phyloP scores from a whole-genome alignment of 441 rosid genomes.

The Flueggea neowawraea region DNA sequence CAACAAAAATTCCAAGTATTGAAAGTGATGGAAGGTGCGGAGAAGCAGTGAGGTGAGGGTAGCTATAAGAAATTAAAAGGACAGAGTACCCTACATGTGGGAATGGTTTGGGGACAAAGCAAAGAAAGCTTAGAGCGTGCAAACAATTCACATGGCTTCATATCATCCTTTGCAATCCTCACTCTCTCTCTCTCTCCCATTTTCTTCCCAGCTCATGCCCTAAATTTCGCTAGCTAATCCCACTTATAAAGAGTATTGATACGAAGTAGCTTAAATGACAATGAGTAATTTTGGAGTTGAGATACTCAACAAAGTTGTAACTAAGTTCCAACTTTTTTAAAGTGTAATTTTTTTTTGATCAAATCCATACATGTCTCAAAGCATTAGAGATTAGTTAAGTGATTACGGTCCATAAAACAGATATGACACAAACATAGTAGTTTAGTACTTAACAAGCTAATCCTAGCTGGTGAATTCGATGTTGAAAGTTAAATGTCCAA shows the following conservation, averaged over 20 bases:
- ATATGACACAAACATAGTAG: too few relatives aligned
- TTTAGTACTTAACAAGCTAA: too few relatives aligned
- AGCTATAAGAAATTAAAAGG: constrained; percentile 8
- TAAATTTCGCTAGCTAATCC: constrained; percentile 23
- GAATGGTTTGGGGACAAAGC: constrained; percentile 68
- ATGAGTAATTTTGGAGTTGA: neutral
- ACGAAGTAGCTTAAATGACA: constrained; percentile 5
- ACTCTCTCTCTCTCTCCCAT: constrained; percentile 24
- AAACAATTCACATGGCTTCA: constrained; percentile 69
- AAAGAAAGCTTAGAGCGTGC: constrained; percentile 33
- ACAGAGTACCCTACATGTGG: constrained; percentile 61
- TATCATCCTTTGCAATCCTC: constrained; percentile 15
- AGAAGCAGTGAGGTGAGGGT: constrained; percentile 13
- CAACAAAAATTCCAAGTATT: constrained; percentile 28
- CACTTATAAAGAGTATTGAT: too few relatives aligned
- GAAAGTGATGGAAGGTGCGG: constrained; percentile 33
- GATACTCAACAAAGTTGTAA: too few relatives aligned
- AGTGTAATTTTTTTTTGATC: too few relatives aligned
- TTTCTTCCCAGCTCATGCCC: constrained; percentile 50
- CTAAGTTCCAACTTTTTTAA: too few relatives aligned
- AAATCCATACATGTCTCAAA: too few relatives aligned
- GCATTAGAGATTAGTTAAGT: too few relatives aligned
- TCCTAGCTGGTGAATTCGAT: too few relatives aligned
- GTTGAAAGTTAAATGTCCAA: too few relatives aligned
- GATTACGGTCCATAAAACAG: too few relatives aligned